These are phyloP conservation scores for Isabelozyma pseudorhagii DNA, from an alignment of 805 yeast genomes.

Conservation along the genomic window DNA sequence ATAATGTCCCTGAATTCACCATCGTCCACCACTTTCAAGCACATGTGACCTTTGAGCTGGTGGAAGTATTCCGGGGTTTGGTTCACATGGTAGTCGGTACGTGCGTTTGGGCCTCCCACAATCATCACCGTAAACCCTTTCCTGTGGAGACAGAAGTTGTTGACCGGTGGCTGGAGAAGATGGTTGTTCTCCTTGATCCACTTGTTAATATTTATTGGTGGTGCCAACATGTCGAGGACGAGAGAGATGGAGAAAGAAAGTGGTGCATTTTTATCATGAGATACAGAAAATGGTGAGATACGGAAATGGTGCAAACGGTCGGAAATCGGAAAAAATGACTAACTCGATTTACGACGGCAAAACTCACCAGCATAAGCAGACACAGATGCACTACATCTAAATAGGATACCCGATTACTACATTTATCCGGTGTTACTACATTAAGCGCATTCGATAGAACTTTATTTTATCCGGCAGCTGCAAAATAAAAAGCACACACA, in stretches of 20 bases:
- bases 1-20: constrained; percentile 72
- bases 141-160: constrained; percentile 83
- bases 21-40: constrained; percentile 68
- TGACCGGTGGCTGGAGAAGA: constrained; percentile 85
- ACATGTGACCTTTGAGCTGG: constrained; percentile 84
- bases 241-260: not conserved
- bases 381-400: too few relatives aligned
- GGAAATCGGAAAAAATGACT: too few relatives aligned
- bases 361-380: too few relatives aligned
- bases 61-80: constrained; percentile 94
- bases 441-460: too few relatives aligned
- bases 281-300: not conserved
- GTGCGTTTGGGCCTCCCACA: constrained; percentile 92
- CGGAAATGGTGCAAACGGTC: too few relatives aligned
- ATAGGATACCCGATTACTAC: too few relatives aligned
- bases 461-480: too few relatives aligned
- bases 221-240: constrained; percentile 42
- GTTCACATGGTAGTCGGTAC: constrained; percentile 90
- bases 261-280: not conserved
- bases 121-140: constrained; percentile 95
- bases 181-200: constrained; percentile 80
- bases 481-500: too few relatives aligned
- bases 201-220: constrained; percentile 71
- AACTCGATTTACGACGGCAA: too few relatives aligned
- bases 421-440: too few relatives aligned